Percentiles rank a stretch among this genome's conserved stretches.
phyloP scores from a whole-genome alignment of 129 eudicot genomes.

The Escallonia herrerae region DNA sequence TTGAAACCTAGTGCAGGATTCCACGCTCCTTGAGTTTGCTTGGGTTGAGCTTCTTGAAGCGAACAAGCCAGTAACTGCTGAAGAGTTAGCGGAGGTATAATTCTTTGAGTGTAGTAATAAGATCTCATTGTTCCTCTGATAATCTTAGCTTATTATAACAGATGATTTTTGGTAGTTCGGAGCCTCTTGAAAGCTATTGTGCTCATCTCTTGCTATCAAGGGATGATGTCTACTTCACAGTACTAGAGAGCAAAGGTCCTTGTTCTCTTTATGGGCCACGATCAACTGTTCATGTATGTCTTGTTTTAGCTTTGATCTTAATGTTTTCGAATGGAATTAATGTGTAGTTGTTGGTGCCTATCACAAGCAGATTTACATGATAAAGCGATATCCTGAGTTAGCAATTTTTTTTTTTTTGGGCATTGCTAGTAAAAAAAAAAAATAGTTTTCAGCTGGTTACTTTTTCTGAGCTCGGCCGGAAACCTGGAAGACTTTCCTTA shows the following conservation, averaged over 20 bases:
- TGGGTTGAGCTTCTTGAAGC: conserved; percentile 94
- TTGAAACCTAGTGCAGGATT: conserved; percentile 50
- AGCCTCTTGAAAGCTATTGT: conserved; percentile 90
- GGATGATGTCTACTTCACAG: conserved; percentile 84
- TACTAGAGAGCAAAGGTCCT: conserved; percentile 62
- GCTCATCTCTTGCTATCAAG: conserved; percentile 81
- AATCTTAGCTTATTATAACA: conserved; percentile 41
- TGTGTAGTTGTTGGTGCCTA: not conserved
- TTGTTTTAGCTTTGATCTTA: not conserved
- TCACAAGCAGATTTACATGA: too few relatives aligned
- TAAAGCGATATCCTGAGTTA: too few relatives aligned
- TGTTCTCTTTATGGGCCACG: conserved; percentile 76
- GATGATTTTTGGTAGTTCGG: conserved; percentile 94
- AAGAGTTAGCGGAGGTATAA: conserved; percentile 90
- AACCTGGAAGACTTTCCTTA: too few relatives aligned
- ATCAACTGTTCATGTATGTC: conserved; percentile 57
- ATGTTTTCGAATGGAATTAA: not conserved
- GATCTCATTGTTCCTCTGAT: conserved; percentile 24
- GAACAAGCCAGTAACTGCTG: conserved; percentile 69
- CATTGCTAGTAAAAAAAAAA: too few relatives aligned
- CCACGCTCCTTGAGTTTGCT: conserved; percentile 90
- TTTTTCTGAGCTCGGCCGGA: too few relatives aligned
- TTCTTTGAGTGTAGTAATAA: conserved; percentile 11
- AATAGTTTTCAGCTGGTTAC: too few relatives aligned
- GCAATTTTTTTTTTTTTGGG: not conserved